These are phyloP conservation scores for Lachnellula hyalina DNA, from an alignment of 2,329 filamentous ascomycete genomes.

Conservation along the genomic window DNA sequence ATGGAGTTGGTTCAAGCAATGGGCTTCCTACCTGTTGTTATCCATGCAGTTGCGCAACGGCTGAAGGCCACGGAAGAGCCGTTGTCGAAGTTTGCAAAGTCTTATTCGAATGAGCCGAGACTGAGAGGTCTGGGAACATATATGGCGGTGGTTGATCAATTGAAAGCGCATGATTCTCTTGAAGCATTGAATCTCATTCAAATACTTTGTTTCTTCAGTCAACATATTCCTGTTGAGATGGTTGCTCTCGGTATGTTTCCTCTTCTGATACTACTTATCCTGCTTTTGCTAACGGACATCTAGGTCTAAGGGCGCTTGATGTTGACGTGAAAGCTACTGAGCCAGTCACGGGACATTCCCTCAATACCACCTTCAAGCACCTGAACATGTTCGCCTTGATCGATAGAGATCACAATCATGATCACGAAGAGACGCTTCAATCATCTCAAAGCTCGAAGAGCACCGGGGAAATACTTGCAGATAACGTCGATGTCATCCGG, in stretches of 20 bases:
- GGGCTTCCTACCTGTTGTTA: constrained; percentile 60
- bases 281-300: constrained; percentile 2
- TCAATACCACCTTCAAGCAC: constrained; percentile 44
- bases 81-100: constrained; percentile 54
- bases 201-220: constrained; percentile 59
- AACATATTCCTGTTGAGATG: constrained; percentile 62
- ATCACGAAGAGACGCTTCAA: constrained; percentile 32
- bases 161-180: constrained; percentile 40
- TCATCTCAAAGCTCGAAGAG: constrained; percentile 30
- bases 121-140: constrained; percentile 46
- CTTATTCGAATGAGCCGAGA: constrained; percentile 50
- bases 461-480: constrained; percentile 39
- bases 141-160: constrained; percentile 43
- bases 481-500: constrained; percentile 45
- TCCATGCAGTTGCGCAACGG: constrained; percentile 60
- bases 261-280: not conserved
- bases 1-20: constrained; percentile 59
- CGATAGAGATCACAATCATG: constrained; percentile 37
- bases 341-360: constrained; percentile 20
- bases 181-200: constrained; percentile 61
- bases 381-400: constrained; percentile 49
- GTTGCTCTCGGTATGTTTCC: constrained; percentile 46
- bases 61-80: constrained; percentile 57
- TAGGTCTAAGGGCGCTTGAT: constrained; percentile 42
- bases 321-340: constrained; percentile 44